phyloP scores from a whole-genome alignment of 139 green algal genomes.

The Chlorella sorokiniana region DNA sequence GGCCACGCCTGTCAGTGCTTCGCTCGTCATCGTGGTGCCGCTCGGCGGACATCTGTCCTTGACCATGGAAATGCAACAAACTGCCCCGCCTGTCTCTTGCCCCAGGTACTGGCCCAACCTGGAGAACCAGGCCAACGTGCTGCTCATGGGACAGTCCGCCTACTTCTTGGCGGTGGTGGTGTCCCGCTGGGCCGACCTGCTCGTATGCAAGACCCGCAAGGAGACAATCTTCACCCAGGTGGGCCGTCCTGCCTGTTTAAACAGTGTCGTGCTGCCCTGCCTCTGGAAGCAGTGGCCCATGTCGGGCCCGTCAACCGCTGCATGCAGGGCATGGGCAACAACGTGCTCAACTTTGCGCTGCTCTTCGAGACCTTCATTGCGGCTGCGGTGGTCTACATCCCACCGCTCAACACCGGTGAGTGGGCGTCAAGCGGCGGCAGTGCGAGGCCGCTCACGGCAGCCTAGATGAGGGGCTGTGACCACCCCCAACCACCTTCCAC shows the following conservation, averaged over 20 bases:
- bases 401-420: constrained; percentile 34
- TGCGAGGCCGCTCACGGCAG: too few species aligned
- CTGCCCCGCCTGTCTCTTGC: too few species aligned
- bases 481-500: neutral
- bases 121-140: constrained; percentile 60
- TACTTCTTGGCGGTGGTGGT: constrained; percentile 78
- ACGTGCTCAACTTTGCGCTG: constrained; percentile 72
- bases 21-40: too few species aligned
- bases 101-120: constrained; percentile 63
- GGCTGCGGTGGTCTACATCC: constrained; percentile 66
- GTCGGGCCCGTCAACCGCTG: too few species aligned
- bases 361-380: constrained; percentile 66
- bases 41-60: too few species aligned
- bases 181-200: constrained; percentile 67
- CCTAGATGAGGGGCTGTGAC: neutral
- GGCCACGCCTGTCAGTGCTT: too few species aligned
- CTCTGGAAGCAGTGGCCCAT: too few species aligned
- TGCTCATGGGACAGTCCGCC: constrained; percentile 70
- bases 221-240: constrained; percentile 68
- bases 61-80: too few species aligned
- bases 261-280: neutral
- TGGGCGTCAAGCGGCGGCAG: neutral
- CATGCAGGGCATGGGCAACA: constrained; percentile 62
- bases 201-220: constrained; percentile 82
- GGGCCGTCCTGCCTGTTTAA: neutral